phyloP scores from a whole-genome alignment of 2,329 filamentous ascomycete species.

The Talaromyces rugulosus region DNA sequence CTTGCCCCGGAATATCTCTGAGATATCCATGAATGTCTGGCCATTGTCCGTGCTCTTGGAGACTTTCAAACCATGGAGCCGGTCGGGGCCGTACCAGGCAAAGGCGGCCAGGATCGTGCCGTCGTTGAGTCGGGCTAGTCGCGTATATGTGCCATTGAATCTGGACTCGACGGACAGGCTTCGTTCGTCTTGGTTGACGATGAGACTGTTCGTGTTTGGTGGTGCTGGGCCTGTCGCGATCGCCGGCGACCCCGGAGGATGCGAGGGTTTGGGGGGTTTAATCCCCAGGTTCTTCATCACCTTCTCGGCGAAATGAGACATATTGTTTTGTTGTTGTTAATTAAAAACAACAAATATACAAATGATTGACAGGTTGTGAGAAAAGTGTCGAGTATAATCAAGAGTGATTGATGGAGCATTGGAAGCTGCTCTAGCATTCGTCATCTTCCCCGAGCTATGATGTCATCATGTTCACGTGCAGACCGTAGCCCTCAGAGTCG shows the following conservation, averaged over 20 bases:
- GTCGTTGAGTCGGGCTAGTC: slow-evolving; percentile 42
- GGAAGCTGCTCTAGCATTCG: not conserved
- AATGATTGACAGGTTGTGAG: not conserved
- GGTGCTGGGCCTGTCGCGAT: not conserved
- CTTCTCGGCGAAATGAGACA: not conserved
- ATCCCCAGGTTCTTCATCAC: not conserved
- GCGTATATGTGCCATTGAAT: slow-evolving; percentile 45
- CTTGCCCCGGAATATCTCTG: slow-evolving; percentile 41
- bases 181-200: slow-evolving; percentile 31
- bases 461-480: not conserved
- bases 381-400: not conserved
- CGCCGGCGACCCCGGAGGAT: not conserved
- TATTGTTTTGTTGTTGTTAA: not conserved
- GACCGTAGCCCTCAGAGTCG: not conserved
- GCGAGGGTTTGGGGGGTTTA: not conserved
- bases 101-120: slow-evolving; percentile 45
- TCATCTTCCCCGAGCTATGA: not conserved
- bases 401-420: not conserved
- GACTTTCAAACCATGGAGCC: slow-evolving; percentile 37
- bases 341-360: not conserved
- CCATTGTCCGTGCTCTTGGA: slow-evolving; percentile 44
- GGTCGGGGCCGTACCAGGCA: slow-evolving; percentile 34
- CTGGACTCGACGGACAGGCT: slow-evolving; percentile 29
- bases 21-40: slow-evolving; percentile 36
- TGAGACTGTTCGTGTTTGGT: slow-evolving; percentile 15